Evolutionary conservation across 495 filamentous ascomycete genomes (phyloP).

Genomic region (Daldinia caldariorum): DNA sequence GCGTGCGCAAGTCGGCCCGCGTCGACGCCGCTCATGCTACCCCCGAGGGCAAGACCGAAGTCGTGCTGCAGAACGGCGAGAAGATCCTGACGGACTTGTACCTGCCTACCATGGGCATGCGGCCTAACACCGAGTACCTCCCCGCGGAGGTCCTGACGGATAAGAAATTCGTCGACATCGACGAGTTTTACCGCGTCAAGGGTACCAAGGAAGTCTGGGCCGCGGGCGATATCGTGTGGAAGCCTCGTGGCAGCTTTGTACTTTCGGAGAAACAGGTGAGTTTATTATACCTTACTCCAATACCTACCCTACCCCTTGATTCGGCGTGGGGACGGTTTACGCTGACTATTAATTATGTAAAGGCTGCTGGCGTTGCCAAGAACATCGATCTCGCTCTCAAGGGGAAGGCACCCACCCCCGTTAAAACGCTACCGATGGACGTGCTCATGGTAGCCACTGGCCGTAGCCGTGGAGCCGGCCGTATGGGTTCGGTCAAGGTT

Average conservation of each 20-base stretch:
- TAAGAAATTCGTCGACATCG: conserved; percentile 63
- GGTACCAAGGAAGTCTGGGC: conserved; percentile 61
- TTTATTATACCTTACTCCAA: neutral
- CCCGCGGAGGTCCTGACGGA: conserved; percentile 59
- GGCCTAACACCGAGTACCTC: conserved; percentile 70
- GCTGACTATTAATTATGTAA: conserved; percentile 7
- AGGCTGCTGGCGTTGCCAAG: conserved; percentile 56
- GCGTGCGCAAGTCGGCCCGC: conserved; percentile 52
- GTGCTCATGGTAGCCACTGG: conserved; percentile 53
- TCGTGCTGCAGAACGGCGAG: conserved; percentile 53
- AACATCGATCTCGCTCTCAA: conserved; percentile 54
- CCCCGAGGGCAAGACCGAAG: conserved; percentile 51
- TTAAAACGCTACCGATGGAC: conserved; percentile 57
- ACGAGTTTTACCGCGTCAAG: conserved; percentile 63
- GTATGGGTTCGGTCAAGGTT: conserved; percentile 51
- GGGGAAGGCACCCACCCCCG: conserved; percentile 46
- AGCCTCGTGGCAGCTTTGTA: conserved; percentile 58
- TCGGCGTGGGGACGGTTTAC: neutral
- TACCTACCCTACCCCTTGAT: neutral
- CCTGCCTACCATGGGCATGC: conserved; percentile 68
- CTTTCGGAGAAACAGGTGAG: conserved; percentile 58
- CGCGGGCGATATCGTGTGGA: conserved; percentile 61
- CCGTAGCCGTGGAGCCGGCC: conserved; percentile 53
- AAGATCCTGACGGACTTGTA: conserved; percentile 65
- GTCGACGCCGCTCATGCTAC: conserved; percentile 43